Evolutionary conservation across 257 asterid species (phyloP).

Genomic region (Rubia yunnanensis): DNA sequence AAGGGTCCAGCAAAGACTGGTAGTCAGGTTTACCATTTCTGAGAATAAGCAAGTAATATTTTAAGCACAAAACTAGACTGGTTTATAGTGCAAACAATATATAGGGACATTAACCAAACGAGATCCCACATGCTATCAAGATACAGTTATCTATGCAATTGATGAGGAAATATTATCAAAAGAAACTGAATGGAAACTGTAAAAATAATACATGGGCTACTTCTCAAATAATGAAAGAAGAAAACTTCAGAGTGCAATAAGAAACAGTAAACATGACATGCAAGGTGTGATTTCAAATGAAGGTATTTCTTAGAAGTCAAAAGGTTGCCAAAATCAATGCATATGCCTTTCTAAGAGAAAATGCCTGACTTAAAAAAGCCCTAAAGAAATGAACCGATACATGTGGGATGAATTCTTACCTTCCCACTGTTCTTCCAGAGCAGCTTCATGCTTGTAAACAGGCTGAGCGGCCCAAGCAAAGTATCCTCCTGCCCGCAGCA

Average conservation of each 20-base stretch:
- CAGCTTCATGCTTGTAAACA: conserved; percentile 81
- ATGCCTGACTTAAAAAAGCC: not conserved
- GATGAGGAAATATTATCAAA: not conserved
- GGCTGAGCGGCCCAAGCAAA: conserved; percentile 98
- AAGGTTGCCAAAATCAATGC: not conserved
- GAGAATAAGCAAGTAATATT: conserved; percentile 5
- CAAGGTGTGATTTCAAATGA: not conserved
- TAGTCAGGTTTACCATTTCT: conserved; percentile 86
- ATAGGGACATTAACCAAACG: not conserved
- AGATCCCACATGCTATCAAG: not conserved
- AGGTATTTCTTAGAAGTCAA: not conserved
- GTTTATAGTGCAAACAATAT: not conserved
- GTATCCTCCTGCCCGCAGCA: conserved; percentile 96
- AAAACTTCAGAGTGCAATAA: not conserved
- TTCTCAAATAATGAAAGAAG: not conserved
- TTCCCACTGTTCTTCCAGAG: conserved; percentile 85
- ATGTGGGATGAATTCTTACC: conserved; percentile 34
- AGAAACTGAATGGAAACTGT: not conserved
- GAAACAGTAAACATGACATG: not conserved
- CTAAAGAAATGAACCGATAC: not conserved
- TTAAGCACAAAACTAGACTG: not conserved
- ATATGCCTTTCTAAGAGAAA: not conserved
- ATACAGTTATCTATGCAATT: not conserved
- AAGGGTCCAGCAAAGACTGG: conserved; percentile 80
- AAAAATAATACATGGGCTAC: not conserved